Evolutionary conservation across 352 stramenopile genomes (phyloP), one percentile per base, ranked within the genome.

Genomic region (Thraustochytrium striatum): DNA sequence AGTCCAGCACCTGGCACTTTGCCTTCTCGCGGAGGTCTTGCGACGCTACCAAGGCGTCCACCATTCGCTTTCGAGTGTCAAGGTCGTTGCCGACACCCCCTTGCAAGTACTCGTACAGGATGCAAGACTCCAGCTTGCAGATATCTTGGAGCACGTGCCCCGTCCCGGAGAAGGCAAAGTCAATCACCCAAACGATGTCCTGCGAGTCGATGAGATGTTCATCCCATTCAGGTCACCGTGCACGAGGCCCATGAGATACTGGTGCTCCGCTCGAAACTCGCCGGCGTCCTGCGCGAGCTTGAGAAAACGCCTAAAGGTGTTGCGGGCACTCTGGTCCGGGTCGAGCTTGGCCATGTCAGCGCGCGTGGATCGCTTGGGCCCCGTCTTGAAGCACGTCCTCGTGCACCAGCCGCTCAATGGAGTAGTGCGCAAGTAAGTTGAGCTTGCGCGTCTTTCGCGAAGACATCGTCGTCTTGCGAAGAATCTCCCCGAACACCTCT

Each of bases 141-240:
- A 75, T 58, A 7, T 75, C 65, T 3, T 7, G n/a, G 21, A 75
- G 41, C 1, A 75, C 52, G 30, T 75, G 65, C 13, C 50, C n/a
- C 7, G 9, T 21, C 7, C 65, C 65, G 19, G 65, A 75, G 35
- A 75, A 61, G 65, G 65, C 65, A 75, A 75, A 75, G 47, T 75
- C 65, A 3, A 75, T 75, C 5, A 75, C n/a, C 65, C 65, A 75
- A n/a, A 75, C 65, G 25, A 75, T 75, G 5, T 61, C 52, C n/a
- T 75, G 44, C 3, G 65, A 75, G 65, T 75, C 65, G 32, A 75
- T 75, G 11, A 75, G 59, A 70, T 25, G 25, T 75, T 75, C 65
- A 62, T 58, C 0, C 65, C 65, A 61, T 75, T 75, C 5, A 75
- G 52, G 35, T 75, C 65, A 9, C 65, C 65, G 39, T 75, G 65